phyloP scores from a whole-genome alignment of 2,329 filamentous ascomycete genomes.

The Didymellaceae sp. region DNA sequence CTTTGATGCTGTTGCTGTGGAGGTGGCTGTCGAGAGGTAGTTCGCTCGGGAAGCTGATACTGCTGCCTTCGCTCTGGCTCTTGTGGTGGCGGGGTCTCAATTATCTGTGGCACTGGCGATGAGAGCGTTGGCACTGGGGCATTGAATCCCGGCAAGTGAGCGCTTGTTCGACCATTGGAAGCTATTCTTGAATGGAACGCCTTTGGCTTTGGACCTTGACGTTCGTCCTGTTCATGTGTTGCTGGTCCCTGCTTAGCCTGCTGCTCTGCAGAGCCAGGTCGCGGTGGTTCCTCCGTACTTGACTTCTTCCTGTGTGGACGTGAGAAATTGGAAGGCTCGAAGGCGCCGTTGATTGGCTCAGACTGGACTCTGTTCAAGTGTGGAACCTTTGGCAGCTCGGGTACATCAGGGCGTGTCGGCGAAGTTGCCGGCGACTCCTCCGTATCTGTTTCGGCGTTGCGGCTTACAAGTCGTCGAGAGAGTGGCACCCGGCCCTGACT shows the following conservation, averaged over 20 bases:
- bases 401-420: constrained; percentile 50
- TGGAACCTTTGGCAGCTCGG: constrained; percentile 51
- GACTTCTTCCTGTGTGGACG: constrained; percentile 55
- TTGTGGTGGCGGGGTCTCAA: constrained; percentile 65
- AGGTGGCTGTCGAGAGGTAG: constrained; percentile 55
- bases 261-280: constrained; percentile 37
- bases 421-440: constrained; percentile 59
- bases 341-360: constrained; percentile 63
- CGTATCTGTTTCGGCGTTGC: constrained; percentile 67
- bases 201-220: constrained; percentile 49
- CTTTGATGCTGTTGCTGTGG: constrained; percentile 19
- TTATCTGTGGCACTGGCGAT: constrained; percentile 61
- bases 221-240: constrained; percentile 38
- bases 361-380: constrained; percentile 70
- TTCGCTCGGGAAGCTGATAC: constrained; percentile 57
- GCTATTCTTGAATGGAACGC: constrained; percentile 64
- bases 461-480: constrained; percentile 71
- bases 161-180: constrained; percentile 63
- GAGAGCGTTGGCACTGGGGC: constrained; percentile 27
- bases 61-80: constrained; percentile 40
- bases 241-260: constrained; percentile 25
- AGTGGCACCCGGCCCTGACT: constrained; percentile 78
- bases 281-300: constrained; percentile 25
- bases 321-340: constrained; percentile 63
- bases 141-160: constrained; percentile 56